phyloP scores from a whole-genome alignment of 257 asterid genomes.

The Ehretia macrophylla region DNA sequence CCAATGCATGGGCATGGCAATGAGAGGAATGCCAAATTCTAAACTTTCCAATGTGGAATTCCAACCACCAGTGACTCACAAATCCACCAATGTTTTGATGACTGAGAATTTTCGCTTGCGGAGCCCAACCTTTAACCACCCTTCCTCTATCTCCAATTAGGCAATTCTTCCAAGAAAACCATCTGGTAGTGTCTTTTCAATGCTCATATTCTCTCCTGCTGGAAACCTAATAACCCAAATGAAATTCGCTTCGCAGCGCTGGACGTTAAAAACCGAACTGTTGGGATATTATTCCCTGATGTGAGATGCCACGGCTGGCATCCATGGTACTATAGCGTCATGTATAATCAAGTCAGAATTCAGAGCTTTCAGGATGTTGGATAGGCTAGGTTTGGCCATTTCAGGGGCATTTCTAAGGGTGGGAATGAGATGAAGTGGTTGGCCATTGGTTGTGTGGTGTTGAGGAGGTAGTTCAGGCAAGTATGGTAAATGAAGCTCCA shows the following conservation, averaged over 20 bases:
- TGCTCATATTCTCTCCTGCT: conserved; percentile 6
- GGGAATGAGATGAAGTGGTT: conserved; percentile 43
- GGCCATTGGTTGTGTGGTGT: conserved; percentile 49
- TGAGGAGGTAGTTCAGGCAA: conserved; percentile 41
- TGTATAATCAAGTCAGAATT: conserved; percentile 40
- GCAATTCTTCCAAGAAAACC: conserved; percentile 29
- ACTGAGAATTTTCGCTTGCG: conserved; percentile 22
- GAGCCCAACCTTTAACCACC: conserved; percentile 30
- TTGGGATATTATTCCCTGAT: conserved; percentile 22
- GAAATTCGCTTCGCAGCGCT: conserved; percentile 38
- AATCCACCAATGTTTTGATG: conserved; percentile 31
- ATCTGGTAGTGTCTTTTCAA: conserved; percentile 25
- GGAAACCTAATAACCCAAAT: conserved; percentile 53
- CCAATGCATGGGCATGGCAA: conserved; percentile 30
- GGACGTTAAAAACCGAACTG: conserved; percentile 20
- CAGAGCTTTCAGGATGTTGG: conserved; percentile 16
- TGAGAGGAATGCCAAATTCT: conserved; percentile 30
- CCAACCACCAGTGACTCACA: conserved; percentile 38
- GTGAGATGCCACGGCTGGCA: conserved; percentile 16
- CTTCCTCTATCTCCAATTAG: conserved; percentile 21
- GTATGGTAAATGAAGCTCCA: conserved; percentile 36
- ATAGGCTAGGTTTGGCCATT: conserved; percentile 26
- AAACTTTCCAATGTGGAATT: conserved; percentile 25
- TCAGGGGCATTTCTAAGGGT: conserved; percentile 29
- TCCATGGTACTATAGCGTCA: conserved; percentile 39